These are phyloP conservation scores for Colletotrichum trifolii DNA, from an alignment of 2,329 filamentous ascomycete genomes.

Conservation along the genomic window DNA sequence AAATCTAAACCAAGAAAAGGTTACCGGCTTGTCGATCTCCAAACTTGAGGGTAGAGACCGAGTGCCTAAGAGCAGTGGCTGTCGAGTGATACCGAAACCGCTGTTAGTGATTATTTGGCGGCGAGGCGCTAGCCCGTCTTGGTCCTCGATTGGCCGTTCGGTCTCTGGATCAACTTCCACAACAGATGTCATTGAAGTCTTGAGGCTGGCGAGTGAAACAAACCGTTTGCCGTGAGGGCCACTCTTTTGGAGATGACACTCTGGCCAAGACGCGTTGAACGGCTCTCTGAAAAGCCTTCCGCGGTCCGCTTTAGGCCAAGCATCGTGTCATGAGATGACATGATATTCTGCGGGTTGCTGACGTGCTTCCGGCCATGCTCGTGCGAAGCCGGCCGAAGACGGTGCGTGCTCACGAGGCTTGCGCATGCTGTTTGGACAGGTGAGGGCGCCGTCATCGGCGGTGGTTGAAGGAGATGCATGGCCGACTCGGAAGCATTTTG, in stretches of 20 bases:
- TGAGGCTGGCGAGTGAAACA: constrained; percentile 28
- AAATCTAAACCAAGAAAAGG: constrained; percentile 27
- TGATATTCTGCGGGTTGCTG: not conserved
- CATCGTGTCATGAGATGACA: constrained; percentile 14
- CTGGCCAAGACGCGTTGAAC: not conserved
- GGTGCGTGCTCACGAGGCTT: not conserved
- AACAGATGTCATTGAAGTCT: constrained; percentile 2
- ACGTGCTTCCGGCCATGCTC: not conserved
- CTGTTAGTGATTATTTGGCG: constrained; percentile 26
- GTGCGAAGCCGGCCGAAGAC: not conserved
- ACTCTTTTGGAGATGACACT: not conserved
- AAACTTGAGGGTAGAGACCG: constrained; percentile 3
- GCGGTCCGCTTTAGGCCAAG: constrained; percentile 11
- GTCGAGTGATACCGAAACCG: constrained; percentile 19
- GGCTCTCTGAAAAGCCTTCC: constrained; percentile 1
- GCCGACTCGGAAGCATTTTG: constrained; percentile 7
- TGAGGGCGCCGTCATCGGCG: too few species aligned
- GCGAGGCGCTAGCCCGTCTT: constrained; percentile 16
- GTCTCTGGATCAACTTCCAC: constrained; percentile 2
- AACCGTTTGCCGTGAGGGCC: not conserved
- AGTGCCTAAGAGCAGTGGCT: constrained; percentile 16
- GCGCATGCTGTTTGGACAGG: not conserved
- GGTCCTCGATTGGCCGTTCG: constrained; percentile 19
- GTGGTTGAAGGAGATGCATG: not conserved
- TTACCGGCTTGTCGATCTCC: constrained; percentile 20